A percentile compares a stretch with the other conserved stretches of the same genome.
phyloP scores from a whole-genome alignment of 768 basidiomycete genomes.

The Psilocybe subaeruginosa region DNA sequence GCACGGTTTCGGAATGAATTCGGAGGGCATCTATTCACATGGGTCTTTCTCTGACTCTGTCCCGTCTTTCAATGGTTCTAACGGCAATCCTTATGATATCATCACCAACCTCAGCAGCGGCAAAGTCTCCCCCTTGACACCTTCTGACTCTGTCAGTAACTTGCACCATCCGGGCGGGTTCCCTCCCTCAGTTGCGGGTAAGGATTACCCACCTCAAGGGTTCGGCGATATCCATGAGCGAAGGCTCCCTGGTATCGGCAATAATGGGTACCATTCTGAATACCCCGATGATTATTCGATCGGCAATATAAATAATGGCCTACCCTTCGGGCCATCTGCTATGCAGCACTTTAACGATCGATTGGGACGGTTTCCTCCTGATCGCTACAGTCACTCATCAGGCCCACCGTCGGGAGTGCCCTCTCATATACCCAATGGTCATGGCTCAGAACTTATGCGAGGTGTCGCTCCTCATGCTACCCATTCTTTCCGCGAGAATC shows the following conservation, averaged over 20 bases:
- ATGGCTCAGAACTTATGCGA: slow-evolving; percentile 61
- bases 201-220: slow-evolving; percentile 58
- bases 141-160: slow-evolving; percentile 61
- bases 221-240: slow-evolving; percentile 66
- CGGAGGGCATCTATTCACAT: slow-evolving; percentile 63
- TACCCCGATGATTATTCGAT: slow-evolving; percentile 68
- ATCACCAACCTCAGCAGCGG: slow-evolving; percentile 67
- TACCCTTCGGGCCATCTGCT: slow-evolving; percentile 50
- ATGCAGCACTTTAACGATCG: slow-evolving; percentile 66
- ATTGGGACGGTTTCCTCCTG: slow-evolving; percentile 55
- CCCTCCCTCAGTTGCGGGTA: slow-evolving; percentile 46
- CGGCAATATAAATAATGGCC: slow-evolving; percentile 46
- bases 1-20: slow-evolving; percentile 49
- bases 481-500: slow-evolving; percentile 58
- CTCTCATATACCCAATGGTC: slow-evolving; percentile 53
- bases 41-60: slow-evolving; percentile 63
- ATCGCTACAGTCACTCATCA: slow-evolving; percentile 52
- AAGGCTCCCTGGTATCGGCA: slow-evolving; percentile 31
- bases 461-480: slow-evolving; percentile 76
- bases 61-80: slow-evolving; percentile 56
- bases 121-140: slow-evolving; percentile 77
- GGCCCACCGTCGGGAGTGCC: slow-evolving; percentile 43
- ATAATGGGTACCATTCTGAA: slow-evolving; percentile 56
- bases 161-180: slow-evolving; percentile 61
- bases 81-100: slow-evolving; percentile 63